Evolutionary conservation across 805 yeast genomes (phyloP).

Genomic region (Cyberlindnera euphorbiae): DNA sequence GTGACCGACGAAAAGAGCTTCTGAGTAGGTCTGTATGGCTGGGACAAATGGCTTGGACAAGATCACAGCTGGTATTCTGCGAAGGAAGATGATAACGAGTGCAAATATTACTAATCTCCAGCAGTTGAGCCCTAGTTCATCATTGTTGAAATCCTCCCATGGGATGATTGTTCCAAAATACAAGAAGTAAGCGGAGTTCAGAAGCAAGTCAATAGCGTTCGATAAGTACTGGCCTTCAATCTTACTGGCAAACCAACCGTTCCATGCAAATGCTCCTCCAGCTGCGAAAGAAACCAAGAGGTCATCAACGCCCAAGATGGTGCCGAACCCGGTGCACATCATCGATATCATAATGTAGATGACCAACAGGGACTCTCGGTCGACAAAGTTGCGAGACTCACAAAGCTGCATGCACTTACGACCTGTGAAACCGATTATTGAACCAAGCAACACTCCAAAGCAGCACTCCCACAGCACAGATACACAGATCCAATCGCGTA

Average conservation of each 20-base stretch:
- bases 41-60: conserved; percentile 74
- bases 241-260: conserved; percentile 76
- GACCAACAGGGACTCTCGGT: conserved; percentile 82
- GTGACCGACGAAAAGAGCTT: conserved; percentile 89
- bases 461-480: conserved; percentile 78
- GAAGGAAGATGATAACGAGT: conserved; percentile 62
- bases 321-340: conserved; percentile 84
- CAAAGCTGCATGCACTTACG: conserved; percentile 71
- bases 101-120: conserved; percentile 81
- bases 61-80: conserved; percentile 79
- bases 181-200: conserved; percentile 81
- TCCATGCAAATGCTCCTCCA: conserved; percentile 92
- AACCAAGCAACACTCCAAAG: conserved; percentile 73
- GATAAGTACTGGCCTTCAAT: conserved; percentile 85
- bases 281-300: conserved; percentile 85
- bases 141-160: conserved; percentile 71
- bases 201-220: conserved; percentile 75
- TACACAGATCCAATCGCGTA: conserved; percentile 72
- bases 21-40: conserved; percentile 86
- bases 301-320: conserved; percentile 85
- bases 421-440: conserved; percentile 62
- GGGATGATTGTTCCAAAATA: conserved; percentile 92
- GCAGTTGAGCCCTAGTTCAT: conserved; percentile 55
- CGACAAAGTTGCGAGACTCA: conserved; percentile 62
- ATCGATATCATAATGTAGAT: conserved; percentile 78